Base-by-base conservation (phyloP, 2,329 filamentous ascomycete genomes). In the Arthroderma sp. region DNA sequence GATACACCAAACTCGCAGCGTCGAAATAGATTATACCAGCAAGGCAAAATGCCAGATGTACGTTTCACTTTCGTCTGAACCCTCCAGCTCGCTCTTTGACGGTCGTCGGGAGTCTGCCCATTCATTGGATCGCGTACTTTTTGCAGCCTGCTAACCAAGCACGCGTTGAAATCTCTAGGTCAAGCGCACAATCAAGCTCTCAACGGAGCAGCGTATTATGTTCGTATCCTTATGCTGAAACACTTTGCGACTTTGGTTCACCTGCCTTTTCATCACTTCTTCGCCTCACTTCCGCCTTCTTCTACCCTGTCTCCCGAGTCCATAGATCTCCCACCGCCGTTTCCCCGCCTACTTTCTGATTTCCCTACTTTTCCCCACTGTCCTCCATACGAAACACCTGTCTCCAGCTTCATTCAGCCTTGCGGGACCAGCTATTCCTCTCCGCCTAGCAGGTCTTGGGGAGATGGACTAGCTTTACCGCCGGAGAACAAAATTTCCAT, bases 201-300 rank as follows among this genome's bases (percentile, higher is more conserved):
- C 95, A 55, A 96, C 91, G 42, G 82, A 91, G 70, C 89, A 96
- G 67, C 77, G 80, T 62, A 77, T 87, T 66, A 84, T 87, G 86
- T 93, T 78, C 68, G 82, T 76, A 39, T 36, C 34, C 44, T 34
- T 11, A 34, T 34, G 8, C 32, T 22, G 15, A 22, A 22, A 2
- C 15, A 22, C 15, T 22, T 22, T 22, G 15, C 15, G 15, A 22
- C 15, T 22, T 22, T 22, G 15, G 15, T 22, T 22, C 15, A 22
- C 15, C 15, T 22, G 15, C 15, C 15, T 22, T 43, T 32, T 44
- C 45, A 48, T 45, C 47, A 29, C 40, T 38, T 34, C 38, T 51
- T 47, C 44, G 28, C 40, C 39, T 30, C 38, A 43, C 41, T 10
- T 38, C 22, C 30, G 28, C 41, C n/a, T 45, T 30, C 44, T 11